A percentile compares a stretch with the other conserved stretches of the same genome.
Evolutionary conservation across 257 asterid genomes (phyloP).

Genomic region (Craterostigma plantagineum): DNA sequence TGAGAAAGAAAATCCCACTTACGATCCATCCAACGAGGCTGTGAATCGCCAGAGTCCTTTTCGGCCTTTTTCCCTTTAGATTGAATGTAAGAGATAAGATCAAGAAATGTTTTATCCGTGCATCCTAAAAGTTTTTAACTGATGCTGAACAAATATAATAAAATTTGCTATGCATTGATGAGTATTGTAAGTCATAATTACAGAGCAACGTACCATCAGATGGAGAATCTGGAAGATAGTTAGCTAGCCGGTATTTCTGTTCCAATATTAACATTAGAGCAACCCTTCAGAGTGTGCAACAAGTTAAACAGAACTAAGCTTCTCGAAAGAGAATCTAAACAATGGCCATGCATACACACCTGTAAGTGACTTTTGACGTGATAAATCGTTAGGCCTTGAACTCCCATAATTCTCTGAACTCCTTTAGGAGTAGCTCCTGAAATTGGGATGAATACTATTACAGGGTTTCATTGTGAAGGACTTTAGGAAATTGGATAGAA

Average conservation of each 20-base stretch:
- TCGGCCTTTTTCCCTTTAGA: slow-evolving; percentile 44
- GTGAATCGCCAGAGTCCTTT: slow-evolving; percentile 67
- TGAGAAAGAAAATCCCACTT: slow-evolving; percentile 23
- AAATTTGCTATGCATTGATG: no score
- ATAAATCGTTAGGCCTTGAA: slow-evolving; percentile 86
- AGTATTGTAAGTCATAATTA: background rate
- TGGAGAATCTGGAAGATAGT: slow-evolving; percentile 89
- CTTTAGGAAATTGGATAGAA: slow-evolving; percentile 1
- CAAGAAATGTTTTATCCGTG: no score
- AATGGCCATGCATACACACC: slow-evolving; percentile 19
- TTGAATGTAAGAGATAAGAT: background rate
- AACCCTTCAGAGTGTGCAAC: background rate
- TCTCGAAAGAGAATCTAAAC: slow-evolving; percentile 3
- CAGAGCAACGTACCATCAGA: slow-evolving; percentile 48
- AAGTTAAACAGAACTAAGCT: background rate
- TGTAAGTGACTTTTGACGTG: slow-evolving; percentile 98
- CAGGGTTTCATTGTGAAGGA: background rate
- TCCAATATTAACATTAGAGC: slow-evolving; percentile 9
- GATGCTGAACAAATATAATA: no score
- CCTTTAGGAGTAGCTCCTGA: slow-evolving; percentile 98
- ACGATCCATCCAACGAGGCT: slow-evolving; percentile 70
- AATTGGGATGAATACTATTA: slow-evolving; percentile 9
- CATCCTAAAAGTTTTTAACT: no score
- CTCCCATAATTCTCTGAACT: slow-evolving; percentile 97
- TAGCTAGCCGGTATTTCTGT: slow-evolving; percentile 94